phyloP scores from a whole-genome alignment of 305 asterid species.

The Fraxinus platypoda region DNA sequence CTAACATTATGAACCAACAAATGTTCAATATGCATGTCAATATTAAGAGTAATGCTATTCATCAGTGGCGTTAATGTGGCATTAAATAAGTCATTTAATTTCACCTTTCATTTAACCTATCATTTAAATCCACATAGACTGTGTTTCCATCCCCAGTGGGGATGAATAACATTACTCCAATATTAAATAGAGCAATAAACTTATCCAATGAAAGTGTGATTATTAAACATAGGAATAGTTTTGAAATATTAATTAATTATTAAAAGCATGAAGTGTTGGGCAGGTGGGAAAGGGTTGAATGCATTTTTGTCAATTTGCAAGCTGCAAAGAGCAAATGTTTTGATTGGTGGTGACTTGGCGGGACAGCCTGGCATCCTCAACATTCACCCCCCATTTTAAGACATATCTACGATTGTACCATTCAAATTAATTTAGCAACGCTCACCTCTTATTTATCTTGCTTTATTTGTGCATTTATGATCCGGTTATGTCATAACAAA shows the following conservation, averaged over 20 bases:
- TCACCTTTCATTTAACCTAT: too few relatives aligned
- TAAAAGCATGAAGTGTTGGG: background rate
- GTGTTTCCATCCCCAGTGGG: too few relatives aligned
- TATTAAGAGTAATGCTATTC: too few relatives aligned
- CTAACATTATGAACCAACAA: background rate
- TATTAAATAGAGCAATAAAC: background rate
- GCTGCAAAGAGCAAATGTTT: background rate
- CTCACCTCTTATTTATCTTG: background rate
- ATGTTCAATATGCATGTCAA: background rate
- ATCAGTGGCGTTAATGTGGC: too few relatives aligned
- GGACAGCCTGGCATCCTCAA: constrained; percentile 54
- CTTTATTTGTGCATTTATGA: background rate
- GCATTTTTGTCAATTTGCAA: constrained; percentile 20
- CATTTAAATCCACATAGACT: too few relatives aligned
- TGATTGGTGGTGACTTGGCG: constrained; percentile 34
- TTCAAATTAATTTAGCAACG: background rate
- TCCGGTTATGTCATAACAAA: background rate
- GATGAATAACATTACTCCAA: too few relatives aligned
- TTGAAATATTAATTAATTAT: background rate
- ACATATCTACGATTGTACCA: constrained; percentile 42
- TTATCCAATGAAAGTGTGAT: background rate
- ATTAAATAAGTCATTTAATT: too few relatives aligned
- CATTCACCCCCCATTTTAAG: constrained; percentile 20
- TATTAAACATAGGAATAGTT: background rate
- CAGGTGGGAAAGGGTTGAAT: constrained; percentile 14